Base-by-base conservation (phyloP, 2,329 filamentous ascomycete species). In the Calonectria henricotiae region DNA sequence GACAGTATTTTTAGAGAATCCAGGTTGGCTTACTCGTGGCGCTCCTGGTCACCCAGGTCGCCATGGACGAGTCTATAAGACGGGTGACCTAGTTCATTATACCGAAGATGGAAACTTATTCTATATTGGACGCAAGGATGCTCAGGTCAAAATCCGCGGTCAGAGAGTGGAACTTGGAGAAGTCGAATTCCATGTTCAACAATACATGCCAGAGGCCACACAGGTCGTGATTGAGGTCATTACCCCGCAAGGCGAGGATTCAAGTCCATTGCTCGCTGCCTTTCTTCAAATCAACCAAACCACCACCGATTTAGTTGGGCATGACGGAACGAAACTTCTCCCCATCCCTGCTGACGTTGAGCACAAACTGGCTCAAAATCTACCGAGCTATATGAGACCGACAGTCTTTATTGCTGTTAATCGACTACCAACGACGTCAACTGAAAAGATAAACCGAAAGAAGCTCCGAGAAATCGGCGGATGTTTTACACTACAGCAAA, bases 21-120 rank as follows among this genome's bases (percentile, higher is more conserved):
- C 84, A 0, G 60, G 66, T 0, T 88, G 85, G 86, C 20, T 73
- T 1, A 23, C 63, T 2, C 46, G 47, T 12, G 66, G 68, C 12
- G 27, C 35, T 5, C 9, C 49, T 7, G 58, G 47, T 5, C 20
- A 37, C 3, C n/a, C 44, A 13, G 71, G 74, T 1, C 70, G 71
- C 5, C 54, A 30, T 6, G 68, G 67, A 17, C 49, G 78, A 5
- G 65, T 84, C 4, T 88, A 86, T 71, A 83, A 83, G 68, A 86
- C 86, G 1, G 86, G 86, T 3, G 86, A 88, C 71, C 76, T 88
- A 9, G 86, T 79, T 1, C 78, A 77, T 30, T 86, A 86, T 41
- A 78, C 82, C 30, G 74, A 78, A 0, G 81, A 86, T 60, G 83
- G 84, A 3, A 76, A 77, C 15, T 75, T 88, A 7, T 72, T 81